Evolutionary conservation across 257 asterid genomes (phyloP), one percentile per base, ranked within the genome.

Genomic region (Solanum pennellii): DNA sequence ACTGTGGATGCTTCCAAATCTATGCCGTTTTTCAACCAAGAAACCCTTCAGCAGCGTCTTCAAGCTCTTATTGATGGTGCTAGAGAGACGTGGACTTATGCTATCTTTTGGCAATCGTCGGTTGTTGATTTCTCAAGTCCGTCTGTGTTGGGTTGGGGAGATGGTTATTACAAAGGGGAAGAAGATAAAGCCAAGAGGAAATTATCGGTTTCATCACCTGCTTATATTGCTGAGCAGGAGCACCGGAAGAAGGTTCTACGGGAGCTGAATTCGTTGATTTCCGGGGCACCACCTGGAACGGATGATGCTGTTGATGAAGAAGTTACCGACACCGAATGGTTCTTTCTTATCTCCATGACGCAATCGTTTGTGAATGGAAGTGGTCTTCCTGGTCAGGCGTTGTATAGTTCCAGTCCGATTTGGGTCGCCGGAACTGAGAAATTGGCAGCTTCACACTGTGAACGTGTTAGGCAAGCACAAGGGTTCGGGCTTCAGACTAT

Each of bases 71-170:
- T 94, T 41, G 94, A 93, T 44, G 92, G 92, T 88, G 92, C 95
- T 2, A 88, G 88, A 1, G 94, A 94, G 88, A 79, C 88, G 87
- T 94, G 96, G 96, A 92, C 95, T 5, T 93, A 94, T 87, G 94
- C 94, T n/a, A 93, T 94, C 29, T 94, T 94, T 92, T 94, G 96
- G 98, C 94, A 92, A 60, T 90, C 93, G 3, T 90, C 97, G 14
- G 92, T 52, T 9, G 88, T 75, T 2, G 94, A 91, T 62, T 85
- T 85, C 87, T 90, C 69, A 21, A 33, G 39, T 13, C 71, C 89
- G 2, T 47, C 85, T 27, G 52, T 87, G 69, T 87, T 89, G 87
- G 89, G 87, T 13, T 89, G 91, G 91, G 90, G 91, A 11, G 91
- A 89, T 72, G 91, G 91, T 12, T 89, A 89, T 86, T 89, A 89